Conservation (phyloP, 164 flowering plant genomes). For the Vitis riparia region DNA sequence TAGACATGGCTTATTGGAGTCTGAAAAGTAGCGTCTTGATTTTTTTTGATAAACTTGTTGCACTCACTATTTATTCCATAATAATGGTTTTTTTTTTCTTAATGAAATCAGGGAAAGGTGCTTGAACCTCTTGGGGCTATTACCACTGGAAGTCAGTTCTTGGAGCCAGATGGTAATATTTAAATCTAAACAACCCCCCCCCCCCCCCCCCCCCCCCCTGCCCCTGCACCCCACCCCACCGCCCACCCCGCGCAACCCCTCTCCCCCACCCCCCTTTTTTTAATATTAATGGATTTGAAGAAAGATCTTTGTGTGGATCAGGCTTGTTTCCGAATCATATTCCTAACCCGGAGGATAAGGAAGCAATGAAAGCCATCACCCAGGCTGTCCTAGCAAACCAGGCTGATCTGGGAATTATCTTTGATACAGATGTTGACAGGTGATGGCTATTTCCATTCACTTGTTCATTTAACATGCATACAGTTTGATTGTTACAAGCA, state of each 20-base stretch:
- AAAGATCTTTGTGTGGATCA: constrained; percentile 16
- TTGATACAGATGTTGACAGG: constrained; percentile 99
- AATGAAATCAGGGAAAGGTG: constrained; percentile 63
- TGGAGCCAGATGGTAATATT: constrained; percentile 91
- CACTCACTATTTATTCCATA: background rate
- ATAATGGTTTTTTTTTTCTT: constrained; percentile 6
- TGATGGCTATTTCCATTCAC: constrained; percentile 20
- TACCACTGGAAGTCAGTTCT: constrained; percentile 90
- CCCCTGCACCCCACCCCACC: background rate
- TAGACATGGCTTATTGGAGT: no score
- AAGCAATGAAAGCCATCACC: constrained; percentile 92
- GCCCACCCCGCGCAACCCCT: fast-evolving
- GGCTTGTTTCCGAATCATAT: constrained; percentile 97
- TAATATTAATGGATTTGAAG: background rate
- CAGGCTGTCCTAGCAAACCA: constrained; percentile 84
- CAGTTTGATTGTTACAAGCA: background rate
- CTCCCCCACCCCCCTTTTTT: no score
- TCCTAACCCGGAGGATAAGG: constrained; percentile 96
- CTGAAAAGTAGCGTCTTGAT: background rate
- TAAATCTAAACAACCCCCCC: background rate
- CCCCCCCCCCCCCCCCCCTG: no score
- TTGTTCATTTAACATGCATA: background rate
- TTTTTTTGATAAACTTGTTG: background rate
- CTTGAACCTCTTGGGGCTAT: constrained; percentile 94
- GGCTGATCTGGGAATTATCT: constrained; percentile 95